These are phyloP conservation scores for Stylosanthes scabra DNA, from an alignment of 331 rosid species.

Conservation along the genomic window DNA sequence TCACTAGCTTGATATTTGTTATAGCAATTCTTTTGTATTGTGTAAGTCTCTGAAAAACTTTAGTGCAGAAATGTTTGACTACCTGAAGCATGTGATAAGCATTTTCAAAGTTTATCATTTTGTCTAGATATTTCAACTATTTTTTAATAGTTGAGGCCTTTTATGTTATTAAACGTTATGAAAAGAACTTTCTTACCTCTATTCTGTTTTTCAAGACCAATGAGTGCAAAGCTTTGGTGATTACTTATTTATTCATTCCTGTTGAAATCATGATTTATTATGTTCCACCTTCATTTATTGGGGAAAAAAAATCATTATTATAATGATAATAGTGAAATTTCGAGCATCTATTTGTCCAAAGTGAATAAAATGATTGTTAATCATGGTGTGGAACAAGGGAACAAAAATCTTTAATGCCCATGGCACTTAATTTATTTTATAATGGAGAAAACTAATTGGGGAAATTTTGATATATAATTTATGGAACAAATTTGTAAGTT, in stretches of 20 bases:
- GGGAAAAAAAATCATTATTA: background rate
- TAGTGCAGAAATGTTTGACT: slow-evolving; percentile 10
- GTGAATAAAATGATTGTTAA: slow-evolving; percentile 9
- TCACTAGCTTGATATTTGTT: slow-evolving; percentile 13
- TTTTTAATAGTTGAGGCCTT: background rate
- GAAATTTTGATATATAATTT: background rate
- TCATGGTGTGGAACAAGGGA: slow-evolving; percentile 20
- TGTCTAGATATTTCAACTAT: slow-evolving; percentile 6
- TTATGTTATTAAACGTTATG: background rate
- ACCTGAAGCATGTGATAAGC: slow-evolving; percentile 1
- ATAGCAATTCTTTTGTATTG: slow-evolving; percentile 8
- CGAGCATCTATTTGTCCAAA: slow-evolving; percentile 5
- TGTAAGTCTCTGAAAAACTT: slow-evolving; percentile 23
- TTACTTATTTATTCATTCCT: background rate
- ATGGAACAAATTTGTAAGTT: slow-evolving; percentile 26
- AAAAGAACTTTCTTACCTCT: background rate
- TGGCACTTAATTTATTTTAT: too few relatives aligned
- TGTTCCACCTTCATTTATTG: background rate
- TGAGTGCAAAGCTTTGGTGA: too few relatives aligned
- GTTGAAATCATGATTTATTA: slow-evolving; percentile 4
- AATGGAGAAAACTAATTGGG: too few relatives aligned
- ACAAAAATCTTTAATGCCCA: slow-evolving; percentile 15
- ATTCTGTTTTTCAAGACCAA: too few relatives aligned
- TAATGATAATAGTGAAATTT: background rate
- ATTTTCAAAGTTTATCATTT: slow-evolving; percentile 12